A percentile compares a stretch with the other conserved stretches of the same genome.
Conservation (phyloP, 2,329 filamentous ascomycete genomes). For the Pseudogymnoascus sp. region DNA sequence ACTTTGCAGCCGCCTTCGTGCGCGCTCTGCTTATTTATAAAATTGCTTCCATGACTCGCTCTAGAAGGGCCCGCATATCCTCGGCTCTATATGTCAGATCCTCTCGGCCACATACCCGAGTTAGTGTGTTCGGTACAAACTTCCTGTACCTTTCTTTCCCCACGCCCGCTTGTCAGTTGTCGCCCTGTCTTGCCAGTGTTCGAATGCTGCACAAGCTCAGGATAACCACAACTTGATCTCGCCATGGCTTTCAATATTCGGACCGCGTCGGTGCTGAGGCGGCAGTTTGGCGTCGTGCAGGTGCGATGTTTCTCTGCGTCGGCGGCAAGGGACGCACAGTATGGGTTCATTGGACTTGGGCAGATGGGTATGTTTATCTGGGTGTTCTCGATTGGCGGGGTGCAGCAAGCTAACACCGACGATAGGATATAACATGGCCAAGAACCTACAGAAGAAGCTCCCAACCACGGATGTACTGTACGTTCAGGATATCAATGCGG, state of each 20-base stretch:
- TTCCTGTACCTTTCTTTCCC: background rate
- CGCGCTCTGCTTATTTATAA: background rate
- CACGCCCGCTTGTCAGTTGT: background rate
- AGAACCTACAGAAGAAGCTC: slow-evolving; percentile 61
- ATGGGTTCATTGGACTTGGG: slow-evolving; percentile 53
- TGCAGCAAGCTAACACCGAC: background rate
- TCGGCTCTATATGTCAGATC: slow-evolving; percentile 1
- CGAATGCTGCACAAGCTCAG: background rate
- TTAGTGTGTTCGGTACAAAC: slow-evolving; percentile 1
- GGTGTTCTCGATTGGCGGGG: slow-evolving; percentile 4
- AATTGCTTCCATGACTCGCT: background rate
- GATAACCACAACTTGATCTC: background rate
- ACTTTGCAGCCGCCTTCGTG: background rate
- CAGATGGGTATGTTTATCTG: slow-evolving; percentile 47
- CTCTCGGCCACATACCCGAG: slow-evolving; percentile 1
- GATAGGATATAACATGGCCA: slow-evolving; percentile 65
- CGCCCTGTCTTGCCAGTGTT: background rate
- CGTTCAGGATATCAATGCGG: slow-evolving; percentile 58
- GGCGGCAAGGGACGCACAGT: slow-evolving; percentile 39
- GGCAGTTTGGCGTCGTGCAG: slow-evolving; percentile 14
- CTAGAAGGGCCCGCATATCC: background rate
- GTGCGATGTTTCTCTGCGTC: slow-evolving; percentile 40
- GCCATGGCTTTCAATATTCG: background rate
- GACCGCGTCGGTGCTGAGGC: background rate
- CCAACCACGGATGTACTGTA: slow-evolving; percentile 54